phyloP scores from a whole-genome alignment of 2,329 filamentous ascomycete species.

The Alternaria brassicae region DNA sequence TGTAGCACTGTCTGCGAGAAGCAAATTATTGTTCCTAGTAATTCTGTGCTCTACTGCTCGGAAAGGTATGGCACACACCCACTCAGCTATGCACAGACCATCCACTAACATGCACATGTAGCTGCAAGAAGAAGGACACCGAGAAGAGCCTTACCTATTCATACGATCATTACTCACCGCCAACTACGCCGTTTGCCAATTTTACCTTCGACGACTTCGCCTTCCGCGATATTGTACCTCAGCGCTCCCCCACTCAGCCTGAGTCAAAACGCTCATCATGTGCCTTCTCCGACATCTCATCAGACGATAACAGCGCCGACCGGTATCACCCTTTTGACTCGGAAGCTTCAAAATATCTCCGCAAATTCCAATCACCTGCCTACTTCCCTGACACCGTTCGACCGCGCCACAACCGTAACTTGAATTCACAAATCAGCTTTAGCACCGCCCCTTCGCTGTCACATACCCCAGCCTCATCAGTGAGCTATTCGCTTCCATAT shows the following conservation, averaged over 20 bases:
- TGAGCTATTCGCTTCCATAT: conserved; percentile 55
- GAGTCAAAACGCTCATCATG: conserved; percentile 50
- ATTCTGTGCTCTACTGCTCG: conserved; percentile 68
- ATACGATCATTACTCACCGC: conserved; percentile 46
- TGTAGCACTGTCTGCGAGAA: conserved; percentile 69
- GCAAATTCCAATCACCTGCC: conserved; percentile 49
- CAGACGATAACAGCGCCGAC: conserved; percentile 43
- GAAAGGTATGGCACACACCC: conserved; percentile 60
- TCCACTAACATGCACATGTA: conserved; percentile 33
- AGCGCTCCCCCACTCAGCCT: conserved; percentile 55
- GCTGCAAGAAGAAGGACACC: conserved; percentile 57
- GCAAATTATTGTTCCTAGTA: conserved; percentile 68
- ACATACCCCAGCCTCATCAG: conserved; percentile 56
- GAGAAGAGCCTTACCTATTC: conserved; percentile 45
- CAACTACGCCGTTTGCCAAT: conserved; percentile 46
- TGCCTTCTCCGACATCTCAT: conserved; percentile 54
- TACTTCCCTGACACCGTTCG: conserved; percentile 37
- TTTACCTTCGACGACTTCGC: conserved; percentile 50
- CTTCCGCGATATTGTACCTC: conserved; percentile 56
- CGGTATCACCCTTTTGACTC: conserved; percentile 38
- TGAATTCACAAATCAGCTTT: conserved; percentile 45
- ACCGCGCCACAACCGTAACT: conserved; percentile 47
- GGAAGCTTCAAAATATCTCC: conserved; percentile 53
- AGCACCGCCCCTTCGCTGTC: conserved; percentile 55
- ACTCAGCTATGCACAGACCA: conserved; percentile 1